Evolutionary conservation across 257 asterid species (phyloP).

Genomic region (Haberlea rhodopensis): DNA sequence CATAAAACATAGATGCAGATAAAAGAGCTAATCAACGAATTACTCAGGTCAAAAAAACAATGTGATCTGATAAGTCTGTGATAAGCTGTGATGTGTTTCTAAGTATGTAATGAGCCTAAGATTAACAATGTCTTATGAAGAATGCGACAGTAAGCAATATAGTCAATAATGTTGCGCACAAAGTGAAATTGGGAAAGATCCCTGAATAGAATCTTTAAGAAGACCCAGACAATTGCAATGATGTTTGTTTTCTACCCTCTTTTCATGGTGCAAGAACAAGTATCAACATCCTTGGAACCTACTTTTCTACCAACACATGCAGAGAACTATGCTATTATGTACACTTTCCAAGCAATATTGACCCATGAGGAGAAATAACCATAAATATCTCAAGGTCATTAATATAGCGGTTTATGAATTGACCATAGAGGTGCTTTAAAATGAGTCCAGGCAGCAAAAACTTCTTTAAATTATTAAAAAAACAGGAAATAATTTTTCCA

Average conservation of each 20-base stretch:
- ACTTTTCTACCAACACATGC: slow-evolving; percentile 16
- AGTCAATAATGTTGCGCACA: slow-evolving; percentile 4
- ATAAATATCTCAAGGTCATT: slow-evolving; percentile 17
- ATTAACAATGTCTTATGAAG: slow-evolving; percentile 19
- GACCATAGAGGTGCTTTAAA: slow-evolving; percentile 5
- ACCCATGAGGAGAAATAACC: slow-evolving; percentile 5
- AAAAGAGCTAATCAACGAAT: slow-evolving; percentile 6
- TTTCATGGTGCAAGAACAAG: slow-evolving; percentile 11
- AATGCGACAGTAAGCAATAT: slow-evolving; percentile 8
- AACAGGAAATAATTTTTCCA: slow-evolving; percentile 4
- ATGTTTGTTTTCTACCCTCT: background rate
- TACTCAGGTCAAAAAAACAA: slow-evolving; percentile 5
- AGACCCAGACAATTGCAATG: slow-evolving; percentile 7
- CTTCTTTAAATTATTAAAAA: background rate
- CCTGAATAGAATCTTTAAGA: background rate
- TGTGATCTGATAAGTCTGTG: slow-evolving; percentile 1
- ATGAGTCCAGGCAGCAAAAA: slow-evolving; percentile 12
- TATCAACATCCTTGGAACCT: slow-evolving; percentile 12
- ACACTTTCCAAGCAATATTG: background rate
- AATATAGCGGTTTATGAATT: slow-evolving; percentile 6
- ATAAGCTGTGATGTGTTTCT: slow-evolving; percentile 1
- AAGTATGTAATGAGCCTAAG: slow-evolving; percentile 19
- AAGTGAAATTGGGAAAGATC: background rate
- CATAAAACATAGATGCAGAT: slow-evolving; percentile 20
- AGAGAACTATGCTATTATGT: slow-evolving; percentile 1